Conservation (phyloP, 1,139 yeast genomes). For the Groenewaldozyma auringiensis region DNA sequence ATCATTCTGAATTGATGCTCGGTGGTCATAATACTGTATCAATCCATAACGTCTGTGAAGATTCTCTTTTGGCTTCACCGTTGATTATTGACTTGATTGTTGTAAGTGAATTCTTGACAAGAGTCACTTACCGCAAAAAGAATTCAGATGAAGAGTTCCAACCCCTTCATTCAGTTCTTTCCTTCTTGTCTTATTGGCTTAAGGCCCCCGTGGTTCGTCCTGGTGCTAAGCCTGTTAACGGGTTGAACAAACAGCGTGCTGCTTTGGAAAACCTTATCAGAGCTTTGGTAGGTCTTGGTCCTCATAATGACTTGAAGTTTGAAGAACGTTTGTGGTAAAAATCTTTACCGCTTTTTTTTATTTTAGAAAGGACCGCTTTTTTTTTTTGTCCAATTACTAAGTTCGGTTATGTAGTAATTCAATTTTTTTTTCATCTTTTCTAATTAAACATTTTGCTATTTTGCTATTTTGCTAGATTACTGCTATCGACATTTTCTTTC, state of each 20-base stretch:
- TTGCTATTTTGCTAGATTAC: no score
- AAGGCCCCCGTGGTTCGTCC: conserved; percentile 93
- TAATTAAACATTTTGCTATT: neutral
- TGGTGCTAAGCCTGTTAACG: conserved; percentile 85
- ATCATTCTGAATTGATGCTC: conserved; percentile 91
- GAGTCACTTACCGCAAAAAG: conserved; percentile 68
- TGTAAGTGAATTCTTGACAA: conserved; percentile 80
- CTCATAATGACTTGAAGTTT: conserved; percentile 84
- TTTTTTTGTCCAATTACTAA: neutral
- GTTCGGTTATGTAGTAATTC: neutral
- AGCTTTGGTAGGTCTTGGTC: conserved; percentile 82
- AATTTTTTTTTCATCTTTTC: neutral
- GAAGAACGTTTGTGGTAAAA: conserved; percentile 71
- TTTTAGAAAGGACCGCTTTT: neutral
- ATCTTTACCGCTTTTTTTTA: conserved; percentile 1
- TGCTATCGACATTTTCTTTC: conserved; percentile 5
- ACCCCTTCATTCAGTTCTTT: conserved; percentile 73
- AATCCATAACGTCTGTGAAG: conserved; percentile 94
- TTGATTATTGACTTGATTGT: conserved; percentile 86
- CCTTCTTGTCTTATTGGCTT: conserved; percentile 90
- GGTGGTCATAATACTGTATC: conserved; percentile 96
- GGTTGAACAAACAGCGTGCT: conserved; percentile 88
- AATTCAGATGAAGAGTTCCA: conserved; percentile 43
- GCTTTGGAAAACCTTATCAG: conserved; percentile 89
- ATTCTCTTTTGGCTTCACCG: conserved; percentile 90